These are phyloP conservation scores for Basipetospora chlamydospora DNA, from an alignment of 2,329 filamentous ascomycete genomes.

Conservation along the genomic window DNA sequence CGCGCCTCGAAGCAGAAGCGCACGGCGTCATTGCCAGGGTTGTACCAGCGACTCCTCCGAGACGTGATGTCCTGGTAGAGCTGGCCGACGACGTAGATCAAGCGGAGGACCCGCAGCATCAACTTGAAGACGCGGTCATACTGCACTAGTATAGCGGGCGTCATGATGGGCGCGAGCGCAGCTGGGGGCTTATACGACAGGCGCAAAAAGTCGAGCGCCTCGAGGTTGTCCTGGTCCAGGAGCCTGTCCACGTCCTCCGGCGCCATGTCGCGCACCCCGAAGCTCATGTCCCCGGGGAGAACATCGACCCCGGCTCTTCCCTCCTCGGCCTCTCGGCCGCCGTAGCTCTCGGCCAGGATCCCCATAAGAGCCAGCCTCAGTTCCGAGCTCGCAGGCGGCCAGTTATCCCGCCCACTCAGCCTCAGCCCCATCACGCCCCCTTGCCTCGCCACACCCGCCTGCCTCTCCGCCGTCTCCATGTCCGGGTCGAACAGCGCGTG, in stretches of 20 bases:
- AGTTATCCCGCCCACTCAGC: conserved; percentile 64
- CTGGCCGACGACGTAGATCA: conserved; percentile 60
- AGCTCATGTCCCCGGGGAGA: conserved; percentile 60
- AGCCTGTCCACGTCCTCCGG: conserved; percentile 68
- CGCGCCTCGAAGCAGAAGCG: conserved; percentile 64
- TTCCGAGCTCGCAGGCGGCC: conserved; percentile 91
- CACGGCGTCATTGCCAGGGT: conserved; percentile 23
- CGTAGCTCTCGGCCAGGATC: conserved; percentile 62
- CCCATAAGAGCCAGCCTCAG: conserved; percentile 81
- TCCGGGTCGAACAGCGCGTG: conserved; percentile 77
- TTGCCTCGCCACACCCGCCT: conserved; percentile 50
- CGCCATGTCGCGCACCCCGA: conserved; percentile 69
- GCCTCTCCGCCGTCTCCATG: conserved; percentile 62
- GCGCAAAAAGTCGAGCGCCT: conserved; percentile 85
- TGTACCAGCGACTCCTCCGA: conserved; percentile 18
- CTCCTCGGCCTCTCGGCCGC: conserved; percentile 11
- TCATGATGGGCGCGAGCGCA: conserved; percentile 60
- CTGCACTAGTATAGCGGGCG: conserved; percentile 51
- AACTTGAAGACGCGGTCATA: conserved; percentile 80
- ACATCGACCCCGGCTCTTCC: conserved; percentile 17
- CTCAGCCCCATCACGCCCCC: conserved; percentile 69
- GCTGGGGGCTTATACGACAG: conserved; percentile 69
- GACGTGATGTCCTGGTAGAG: conserved; percentile 43
- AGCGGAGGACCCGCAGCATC: conserved; percentile 60
- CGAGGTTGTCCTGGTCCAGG: conserved; percentile 67